Base-by-base conservation (phyloP, 2,329 filamentous ascomycete species). In the Pyricularia pennisetigena region DNA sequence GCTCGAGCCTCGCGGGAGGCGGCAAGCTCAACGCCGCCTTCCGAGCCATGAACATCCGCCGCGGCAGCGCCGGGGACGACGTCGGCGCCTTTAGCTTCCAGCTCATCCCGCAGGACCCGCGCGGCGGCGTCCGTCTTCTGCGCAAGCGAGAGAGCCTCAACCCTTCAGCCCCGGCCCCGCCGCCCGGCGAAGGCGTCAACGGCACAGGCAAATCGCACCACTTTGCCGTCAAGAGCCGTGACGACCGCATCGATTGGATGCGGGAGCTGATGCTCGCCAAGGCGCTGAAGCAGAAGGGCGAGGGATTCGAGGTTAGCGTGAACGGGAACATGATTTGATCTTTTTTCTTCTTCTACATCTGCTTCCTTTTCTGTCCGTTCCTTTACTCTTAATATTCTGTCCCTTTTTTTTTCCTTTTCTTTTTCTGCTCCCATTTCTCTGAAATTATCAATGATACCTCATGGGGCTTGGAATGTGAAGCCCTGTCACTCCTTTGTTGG, bases 181-280 rank as follows among this genome's bases (percentile, higher is more conserved):
- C 69, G 68, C 76, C 78, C 35, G 72, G 75, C 35, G 83, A 84
- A 54, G 75, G 83, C 29, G 80, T 79, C 71, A 88, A 88, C 70
- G 86, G 86, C 68, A 88, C 85, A 12, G 88, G 87, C 73, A 97
- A 97, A 84, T 91, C 92, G 63, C 94, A 98, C 75, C 93, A 98
- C 77, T 98, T 98, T 76, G 92, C 94, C 0, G 94, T 97, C 73
- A 90, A 90, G 79, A 88, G 84, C 74, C 86, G 93, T 16, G 92
- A 97, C 75, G 92, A 97, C 76, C 86, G 94, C 70, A 97, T 98
- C 74, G 94, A 97, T 77, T 99, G 95, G 95, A 96, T 96, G 92
- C 85, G 92, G 68, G 92, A 96, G 83, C 81, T 96, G 70, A 96
- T 96, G 92, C 86, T 96, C 64, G 92, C 92, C 68, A 95, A 95